These are phyloP conservation scores for Bruguiera gymnorhiza DNA, from an alignment of 345 rosid genomes.

Conservation along the genomic window DNA sequence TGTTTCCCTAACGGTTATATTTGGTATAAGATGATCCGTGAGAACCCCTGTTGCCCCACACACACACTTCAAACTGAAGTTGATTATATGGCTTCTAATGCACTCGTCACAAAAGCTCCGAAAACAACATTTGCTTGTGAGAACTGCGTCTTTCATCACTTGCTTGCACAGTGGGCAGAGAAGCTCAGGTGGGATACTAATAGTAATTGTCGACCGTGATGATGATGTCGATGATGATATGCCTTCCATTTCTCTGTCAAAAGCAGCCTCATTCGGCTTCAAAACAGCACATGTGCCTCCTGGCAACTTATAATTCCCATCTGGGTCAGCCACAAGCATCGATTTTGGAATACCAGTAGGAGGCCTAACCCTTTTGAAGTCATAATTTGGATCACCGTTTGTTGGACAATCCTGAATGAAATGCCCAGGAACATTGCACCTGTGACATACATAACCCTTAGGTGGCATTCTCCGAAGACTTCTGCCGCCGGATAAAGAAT, in stretches of 20 bases:
- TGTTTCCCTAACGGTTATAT: conserved; percentile 87
- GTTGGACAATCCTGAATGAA: conserved; percentile 98
- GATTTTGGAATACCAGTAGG: conserved; percentile 99
- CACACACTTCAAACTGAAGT: conserved; percentile 69
- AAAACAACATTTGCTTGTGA: conserved; percentile 93
- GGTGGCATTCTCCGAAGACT: conserved; percentile 97
- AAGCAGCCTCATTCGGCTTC: conserved; percentile 97
- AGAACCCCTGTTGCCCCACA: conserved; percentile 80
- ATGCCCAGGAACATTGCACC: conserved; percentile 95
- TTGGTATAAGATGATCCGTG: conserved; percentile 96
- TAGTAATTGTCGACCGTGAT: no score
- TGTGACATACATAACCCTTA: conserved; percentile 89
- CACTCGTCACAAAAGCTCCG: conserved; percentile 84
- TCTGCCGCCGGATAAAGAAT: conserved; percentile 44
- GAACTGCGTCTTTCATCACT: conserved; percentile 85
- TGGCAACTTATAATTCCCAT: conserved; percentile 94
- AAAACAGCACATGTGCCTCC: conserved; percentile 93
- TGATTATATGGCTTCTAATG: conserved; percentile 72
- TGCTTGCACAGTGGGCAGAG: conserved; percentile 87
- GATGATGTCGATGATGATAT: conserved; percentile 71
- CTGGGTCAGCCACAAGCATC: conserved; percentile 91
- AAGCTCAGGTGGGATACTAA: conserved; percentile 71
- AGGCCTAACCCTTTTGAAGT: conserved; percentile 85
- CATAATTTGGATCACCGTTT: conserved; percentile 89
- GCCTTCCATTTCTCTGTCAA: conserved; percentile 92